Base-by-base conservation (phyloP, 495 filamentous ascomycete species). In the Umbilicaria muhlenbergii region DNA sequence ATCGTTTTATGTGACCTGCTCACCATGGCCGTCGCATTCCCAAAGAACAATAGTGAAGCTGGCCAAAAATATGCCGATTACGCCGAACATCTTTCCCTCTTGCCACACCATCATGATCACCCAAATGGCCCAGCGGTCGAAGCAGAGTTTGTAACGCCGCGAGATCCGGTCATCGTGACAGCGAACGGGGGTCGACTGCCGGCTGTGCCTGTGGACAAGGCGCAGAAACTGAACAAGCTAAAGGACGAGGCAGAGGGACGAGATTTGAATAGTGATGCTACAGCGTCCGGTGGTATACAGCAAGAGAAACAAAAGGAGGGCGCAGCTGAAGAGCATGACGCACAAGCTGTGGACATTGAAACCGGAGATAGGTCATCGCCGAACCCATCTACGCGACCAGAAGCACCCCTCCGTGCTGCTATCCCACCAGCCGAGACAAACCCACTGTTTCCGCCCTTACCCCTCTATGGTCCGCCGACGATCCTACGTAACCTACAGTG, bases 401-500 rank as follows among this genome's bases (percentile, higher is more conserved):
- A 58, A 35, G 69, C 58, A 10, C 46, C 62, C 7, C 44, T 73
- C 11, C 39, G 57, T 2, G 47, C 48, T 1, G 56, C 63, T 2
- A 48, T 60, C 53, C 77, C 77, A 0, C 72, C 78, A 2, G 71
- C 75, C 3, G 65, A 73, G 52, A 86, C 79, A 6, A 79, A 93
- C 54, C 87, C 88, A 7, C 61, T 94, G 1, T 96, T 96, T 52
- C 89, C 89, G 11, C 82, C 86, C 8, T 59, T 96, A 12, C 88
- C 88, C 0, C 62, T 84, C 3, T 94, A 94, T 49, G 83, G 81
- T 0, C 79, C 86, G 0, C 78, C 86, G 0, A 77, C 81, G 3
- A 17, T 69, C 2, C 43, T 80, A 19, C 63, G 78, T 34, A 66
- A 73, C 32, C 19, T 86, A n/a, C 80, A 85, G 46, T 81, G 70